Conservation (phyloP, 23 red algal genomes). For the Porphyridium purpureum region DNA sequence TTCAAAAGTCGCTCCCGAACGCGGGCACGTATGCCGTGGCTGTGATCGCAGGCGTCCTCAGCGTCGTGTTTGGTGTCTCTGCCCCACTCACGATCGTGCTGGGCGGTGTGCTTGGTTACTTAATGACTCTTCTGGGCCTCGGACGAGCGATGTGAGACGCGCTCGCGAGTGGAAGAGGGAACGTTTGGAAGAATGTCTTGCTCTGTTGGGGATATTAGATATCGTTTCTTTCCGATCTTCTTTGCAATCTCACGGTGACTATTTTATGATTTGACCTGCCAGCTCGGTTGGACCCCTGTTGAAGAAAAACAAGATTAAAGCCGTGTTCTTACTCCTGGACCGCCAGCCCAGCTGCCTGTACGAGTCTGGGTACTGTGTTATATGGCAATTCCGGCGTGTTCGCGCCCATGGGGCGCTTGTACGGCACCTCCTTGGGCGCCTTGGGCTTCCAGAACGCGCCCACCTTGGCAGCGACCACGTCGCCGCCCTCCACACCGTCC, state of each 20-base stretch:
- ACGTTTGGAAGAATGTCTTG: too few species aligned
- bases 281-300: too few species aligned
- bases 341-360: too few species aligned
- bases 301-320: too few species aligned
- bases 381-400: conserved; percentile 27
- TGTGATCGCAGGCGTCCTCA: conserved; percentile 8
- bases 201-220: too few species aligned
- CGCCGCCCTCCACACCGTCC: background rate
- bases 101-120: conserved; percentile 24
- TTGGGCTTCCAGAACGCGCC: conserved; percentile 26
- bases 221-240: too few species aligned
- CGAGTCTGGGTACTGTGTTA: conserved; percentile 18
- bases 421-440: background rate
- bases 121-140: too few species aligned
- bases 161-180: too few species aligned
- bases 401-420: conserved; percentile 24
- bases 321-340: too few species aligned
- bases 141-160: too few species aligned
- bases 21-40: conserved; percentile 30
- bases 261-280: too few species aligned
- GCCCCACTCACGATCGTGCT: conserved; percentile 15
- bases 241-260: too few species aligned
- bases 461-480: background rate
- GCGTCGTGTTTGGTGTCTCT: conserved; percentile 7
- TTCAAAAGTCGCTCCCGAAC: conserved; percentile 11